Conservation (phyloP, 345 rosid species). For the Heritiera fomes region DNA sequence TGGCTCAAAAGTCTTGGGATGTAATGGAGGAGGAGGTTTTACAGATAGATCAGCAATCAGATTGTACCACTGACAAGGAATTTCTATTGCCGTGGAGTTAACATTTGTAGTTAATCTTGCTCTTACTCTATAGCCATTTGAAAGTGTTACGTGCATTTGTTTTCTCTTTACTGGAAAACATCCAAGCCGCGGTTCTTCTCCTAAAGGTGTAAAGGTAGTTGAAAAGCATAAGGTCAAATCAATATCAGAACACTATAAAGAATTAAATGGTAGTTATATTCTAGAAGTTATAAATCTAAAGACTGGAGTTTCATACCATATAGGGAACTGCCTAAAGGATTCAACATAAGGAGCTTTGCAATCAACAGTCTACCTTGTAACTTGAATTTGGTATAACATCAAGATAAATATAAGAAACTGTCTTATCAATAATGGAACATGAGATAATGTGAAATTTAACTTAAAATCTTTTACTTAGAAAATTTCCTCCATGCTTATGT, state of each 20-base stretch:
- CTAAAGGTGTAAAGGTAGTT: conserved; percentile 17
- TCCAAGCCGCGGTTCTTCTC: conserved; percentile 34
- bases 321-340: neutral
- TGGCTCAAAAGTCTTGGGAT: conserved; percentile 76
- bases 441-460: no score
- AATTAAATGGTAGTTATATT: neutral
- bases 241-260: neutral
- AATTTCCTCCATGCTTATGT: neutral
- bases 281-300: neutral
- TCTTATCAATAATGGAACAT: neutral
- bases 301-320: neutral
- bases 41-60: conserved; percentile 74
- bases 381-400: neutral
- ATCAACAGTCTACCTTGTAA: neutral
- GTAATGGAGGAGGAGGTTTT: conserved; percentile 82
- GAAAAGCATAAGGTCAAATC: conserved; percentile 4
- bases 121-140: conserved; percentile 44
- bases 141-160: conserved; percentile 25
- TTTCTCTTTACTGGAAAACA: conserved; percentile 27
- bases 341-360: neutral
- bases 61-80: conserved; percentile 77
- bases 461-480: no score
- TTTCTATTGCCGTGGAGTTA: conserved; percentile 32
- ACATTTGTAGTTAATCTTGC: conserved; percentile 44
- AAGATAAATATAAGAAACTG: neutral